Percentiles rank a stretch among this genome's conserved stretches.
Conservation (phyloP, 2,329 filamentous ascomycete species). For the Penicillium griseofulvum region DNA sequence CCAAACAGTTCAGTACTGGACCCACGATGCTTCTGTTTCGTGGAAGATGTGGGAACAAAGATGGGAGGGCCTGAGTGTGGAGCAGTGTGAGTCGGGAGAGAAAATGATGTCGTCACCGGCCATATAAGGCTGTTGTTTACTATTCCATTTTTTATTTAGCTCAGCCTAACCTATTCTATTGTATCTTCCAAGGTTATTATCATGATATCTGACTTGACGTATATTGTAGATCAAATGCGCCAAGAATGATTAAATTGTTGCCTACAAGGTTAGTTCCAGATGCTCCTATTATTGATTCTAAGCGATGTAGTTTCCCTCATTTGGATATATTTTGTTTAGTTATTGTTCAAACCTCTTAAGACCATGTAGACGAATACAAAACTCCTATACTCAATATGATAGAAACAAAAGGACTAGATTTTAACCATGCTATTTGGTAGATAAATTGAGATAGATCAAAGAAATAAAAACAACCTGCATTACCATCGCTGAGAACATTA, state of each 20-base stretch:
- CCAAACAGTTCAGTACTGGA: background rate
- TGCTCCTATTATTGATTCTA: too few species aligned
- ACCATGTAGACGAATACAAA: background rate
- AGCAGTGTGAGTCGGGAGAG: conserved; percentile 6
- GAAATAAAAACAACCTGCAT: background rate
- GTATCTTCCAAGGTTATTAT: too few species aligned
- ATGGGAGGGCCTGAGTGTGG: background rate
- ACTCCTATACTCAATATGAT: background rate
- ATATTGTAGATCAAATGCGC: too few species aligned
- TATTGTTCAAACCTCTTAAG: too few species aligned
- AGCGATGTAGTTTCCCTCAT: too few species aligned
- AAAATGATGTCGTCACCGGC: conserved; percentile 16
- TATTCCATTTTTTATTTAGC: too few species aligned
- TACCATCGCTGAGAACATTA: conserved; percentile 7
- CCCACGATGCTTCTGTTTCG: background rate
- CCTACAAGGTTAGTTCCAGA: too few species aligned
- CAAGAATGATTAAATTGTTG: too few species aligned
- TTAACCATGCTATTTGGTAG: background rate
- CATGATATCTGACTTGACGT: too few species aligned
- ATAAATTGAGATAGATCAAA: conserved; percentile 3
- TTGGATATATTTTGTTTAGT: too few species aligned
- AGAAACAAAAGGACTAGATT: background rate
- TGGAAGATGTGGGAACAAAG: conserved; percentile 4
- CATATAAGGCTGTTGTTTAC: too few species aligned
- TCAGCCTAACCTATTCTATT: too few species aligned